Percentiles rank a stretch among this genome's conserved stretches.
These are phyloP conservation scores for Ceratobasidium sp. DNA, from an alignment of 1,284 basidiomycete genomes.

Conservation along the genomic window DNA sequence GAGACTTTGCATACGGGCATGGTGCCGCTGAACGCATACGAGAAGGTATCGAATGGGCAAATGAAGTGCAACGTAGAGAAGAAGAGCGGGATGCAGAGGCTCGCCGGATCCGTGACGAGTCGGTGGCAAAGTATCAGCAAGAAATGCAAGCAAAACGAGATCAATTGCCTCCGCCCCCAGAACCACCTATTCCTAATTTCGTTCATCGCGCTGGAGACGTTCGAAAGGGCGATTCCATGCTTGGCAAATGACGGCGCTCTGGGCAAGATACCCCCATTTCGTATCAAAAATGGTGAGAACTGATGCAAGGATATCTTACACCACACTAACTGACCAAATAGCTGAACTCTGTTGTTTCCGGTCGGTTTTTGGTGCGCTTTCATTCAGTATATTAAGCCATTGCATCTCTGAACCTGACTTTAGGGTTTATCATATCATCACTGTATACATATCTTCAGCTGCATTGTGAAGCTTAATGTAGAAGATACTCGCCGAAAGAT, in stretches of 20 bases:
- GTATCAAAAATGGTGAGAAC: neutral
- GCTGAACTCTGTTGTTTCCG: neutral
- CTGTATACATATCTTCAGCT: neutral
- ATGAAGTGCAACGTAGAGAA: conserved; percentile 31
- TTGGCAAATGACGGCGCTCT: conserved; percentile 26
- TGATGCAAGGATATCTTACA: neutral
- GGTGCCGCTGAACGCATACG: conserved; percentile 36
- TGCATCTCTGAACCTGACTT: neutral
- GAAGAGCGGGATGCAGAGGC: conserved; percentile 32
- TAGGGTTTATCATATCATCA: neutral
- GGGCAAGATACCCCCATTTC: too few species aligned
- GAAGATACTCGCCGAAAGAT: neutral
- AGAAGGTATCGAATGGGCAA: conserved; percentile 34
- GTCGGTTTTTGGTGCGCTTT: neutral
- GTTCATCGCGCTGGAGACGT: neutral
- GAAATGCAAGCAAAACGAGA: conserved; percentile 13
- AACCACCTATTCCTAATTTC: neutral
- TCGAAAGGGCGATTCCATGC: neutral
- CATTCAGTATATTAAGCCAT: neutral
- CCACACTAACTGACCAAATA: neutral
- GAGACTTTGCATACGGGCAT: conserved; percentile 39
- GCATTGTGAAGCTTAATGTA: neutral
- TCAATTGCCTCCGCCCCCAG: conserved; percentile 11
- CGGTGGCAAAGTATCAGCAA: conserved; percentile 30
- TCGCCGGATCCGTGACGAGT: conserved; percentile 21